Evolutionary conservation across 257 asterid species (phyloP).

Genomic region (Forsythia viridissima): DNA sequence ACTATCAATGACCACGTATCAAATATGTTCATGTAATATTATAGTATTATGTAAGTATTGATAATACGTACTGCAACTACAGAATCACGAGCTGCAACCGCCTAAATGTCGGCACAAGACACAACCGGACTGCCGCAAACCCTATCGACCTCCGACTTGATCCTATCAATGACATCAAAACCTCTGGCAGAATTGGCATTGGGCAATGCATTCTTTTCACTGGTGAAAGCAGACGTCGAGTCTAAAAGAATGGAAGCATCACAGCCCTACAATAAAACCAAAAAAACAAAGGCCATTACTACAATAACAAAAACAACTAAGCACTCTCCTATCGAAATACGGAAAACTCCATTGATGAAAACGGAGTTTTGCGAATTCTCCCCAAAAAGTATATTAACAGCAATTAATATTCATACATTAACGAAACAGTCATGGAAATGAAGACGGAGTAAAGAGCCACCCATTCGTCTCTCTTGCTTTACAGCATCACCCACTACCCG

Average conservation of each 20-base stretch:
- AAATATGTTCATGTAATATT: too few species aligned
- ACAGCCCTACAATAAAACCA: conserved; percentile 1
- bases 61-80: conserved; percentile 29
- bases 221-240: too few species aligned
- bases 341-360: too few species aligned
- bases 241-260: too few species aligned
- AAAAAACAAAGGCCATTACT: too few species aligned
- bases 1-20: too few species aligned
- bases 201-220: conserved; percentile 25
- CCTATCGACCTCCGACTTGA: conserved; percentile 38
- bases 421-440: conserved; percentile 53
- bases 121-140: conserved; percentile 41
- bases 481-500: conserved; percentile 41
- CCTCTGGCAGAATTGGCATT: conserved; percentile 54
- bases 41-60: background rate
- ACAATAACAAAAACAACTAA: too few species aligned
- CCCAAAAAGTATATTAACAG: too few species aligned
- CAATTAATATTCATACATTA: conserved; percentile 19
- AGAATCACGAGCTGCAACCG: conserved; percentile 62
- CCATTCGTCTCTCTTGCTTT: conserved; percentile 41
- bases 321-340: too few species aligned
- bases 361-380: too few species aligned
- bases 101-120: conserved; percentile 59
- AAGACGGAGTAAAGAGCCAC: conserved; percentile 41
- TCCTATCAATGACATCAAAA: conserved; percentile 52